A percentile compares a stretch with the other conserved stretches of the same genome.
Conservation (phyloP, 352 stramenopile genomes). For the Phytophthora boehmeriae region DNA sequence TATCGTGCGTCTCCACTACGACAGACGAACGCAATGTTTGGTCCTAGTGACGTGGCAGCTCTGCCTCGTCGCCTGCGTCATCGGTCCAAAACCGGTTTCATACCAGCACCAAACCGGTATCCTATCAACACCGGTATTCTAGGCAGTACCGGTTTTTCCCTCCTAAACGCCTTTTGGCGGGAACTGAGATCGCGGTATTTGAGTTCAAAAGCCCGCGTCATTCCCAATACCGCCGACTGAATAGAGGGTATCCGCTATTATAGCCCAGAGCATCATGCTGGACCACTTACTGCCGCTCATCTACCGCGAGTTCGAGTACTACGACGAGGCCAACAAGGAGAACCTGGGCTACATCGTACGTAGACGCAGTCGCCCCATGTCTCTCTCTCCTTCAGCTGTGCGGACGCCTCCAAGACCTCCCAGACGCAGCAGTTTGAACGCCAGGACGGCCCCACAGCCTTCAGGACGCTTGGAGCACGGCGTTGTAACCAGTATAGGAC, state of each 20-base stretch:
- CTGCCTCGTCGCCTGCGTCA: too few species aligned
- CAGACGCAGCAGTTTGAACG: constrained; percentile 17
- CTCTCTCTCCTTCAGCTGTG: background rate
- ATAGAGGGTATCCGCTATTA: too few species aligned
- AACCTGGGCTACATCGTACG: constrained; percentile 68
- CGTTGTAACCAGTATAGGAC: constrained; percentile 8
- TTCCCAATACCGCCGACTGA: background rate
- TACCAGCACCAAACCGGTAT: background rate
- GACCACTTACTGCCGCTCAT: constrained; percentile 48
- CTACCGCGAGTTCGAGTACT: constrained; percentile 45
- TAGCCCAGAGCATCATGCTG: constrained; percentile 28
- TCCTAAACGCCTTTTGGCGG: constrained; percentile 33
- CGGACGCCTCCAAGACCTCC: constrained; percentile 27
- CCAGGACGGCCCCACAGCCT: background rate
- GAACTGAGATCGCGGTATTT: constrained; percentile 33
- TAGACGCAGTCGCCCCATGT: constrained; percentile 17
- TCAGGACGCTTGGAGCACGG: constrained; percentile 1
- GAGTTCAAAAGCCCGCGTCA: constrained; percentile 19
- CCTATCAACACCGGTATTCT: background rate
- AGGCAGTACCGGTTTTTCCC: constrained; percentile 11
- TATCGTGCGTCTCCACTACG: too few species aligned
- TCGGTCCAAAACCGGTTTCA: too few species aligned
- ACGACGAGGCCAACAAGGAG: constrained; percentile 69
- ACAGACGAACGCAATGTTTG: too few species aligned
- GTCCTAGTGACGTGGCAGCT: too few species aligned